Evolutionary conservation across 1,139 yeast genomes (phyloP).

Genomic region (Trichomonascaceae sp.): DNA sequence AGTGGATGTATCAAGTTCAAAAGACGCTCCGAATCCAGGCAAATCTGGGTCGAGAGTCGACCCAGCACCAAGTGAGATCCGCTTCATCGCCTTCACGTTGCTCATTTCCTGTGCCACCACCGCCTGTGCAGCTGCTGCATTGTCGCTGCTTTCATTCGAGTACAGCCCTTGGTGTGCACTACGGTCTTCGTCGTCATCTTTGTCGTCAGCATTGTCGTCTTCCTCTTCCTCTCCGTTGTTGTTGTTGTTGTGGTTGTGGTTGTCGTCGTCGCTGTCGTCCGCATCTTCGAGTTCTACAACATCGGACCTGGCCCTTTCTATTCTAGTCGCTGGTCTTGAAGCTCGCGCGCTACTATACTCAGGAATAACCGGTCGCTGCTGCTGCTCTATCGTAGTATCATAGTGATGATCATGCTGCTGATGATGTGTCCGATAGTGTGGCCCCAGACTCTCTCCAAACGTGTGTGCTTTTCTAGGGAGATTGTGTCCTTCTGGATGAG

Average conservation of each 20-base stretch:
- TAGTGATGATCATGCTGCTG: too few species aligned
- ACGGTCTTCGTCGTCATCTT: neutral
- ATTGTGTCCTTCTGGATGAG: too few species aligned
- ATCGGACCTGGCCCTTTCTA: too few species aligned
- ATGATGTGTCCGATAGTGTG: too few species aligned
- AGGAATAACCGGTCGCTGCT: too few species aligned
- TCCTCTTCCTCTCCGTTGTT: conserved; percentile 1
- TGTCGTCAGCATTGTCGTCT: neutral
- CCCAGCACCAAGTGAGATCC: conserved; percentile 33
- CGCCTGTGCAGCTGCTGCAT: conserved; percentile 20
- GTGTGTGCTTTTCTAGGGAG: too few species aligned
- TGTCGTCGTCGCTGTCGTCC: neutral
- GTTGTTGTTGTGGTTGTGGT: neutral
- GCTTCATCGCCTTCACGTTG: conserved; percentile 33
- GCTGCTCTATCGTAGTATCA: too few species aligned
- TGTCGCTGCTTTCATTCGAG: conserved; percentile 9
- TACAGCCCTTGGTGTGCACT: too few species aligned
- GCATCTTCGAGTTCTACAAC: too few species aligned
- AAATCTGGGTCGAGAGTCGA: conserved; percentile 35
- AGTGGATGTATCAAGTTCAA: neutral
- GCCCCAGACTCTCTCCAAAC: too few species aligned
- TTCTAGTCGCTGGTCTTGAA: too few species aligned
- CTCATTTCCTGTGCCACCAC: conserved; percentile 37
- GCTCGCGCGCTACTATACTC: too few species aligned
- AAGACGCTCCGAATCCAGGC: conserved; percentile 15